phyloP scores from a whole-genome alignment of 345 rosid genomes.

The Rubroshorea leprosula region DNA sequence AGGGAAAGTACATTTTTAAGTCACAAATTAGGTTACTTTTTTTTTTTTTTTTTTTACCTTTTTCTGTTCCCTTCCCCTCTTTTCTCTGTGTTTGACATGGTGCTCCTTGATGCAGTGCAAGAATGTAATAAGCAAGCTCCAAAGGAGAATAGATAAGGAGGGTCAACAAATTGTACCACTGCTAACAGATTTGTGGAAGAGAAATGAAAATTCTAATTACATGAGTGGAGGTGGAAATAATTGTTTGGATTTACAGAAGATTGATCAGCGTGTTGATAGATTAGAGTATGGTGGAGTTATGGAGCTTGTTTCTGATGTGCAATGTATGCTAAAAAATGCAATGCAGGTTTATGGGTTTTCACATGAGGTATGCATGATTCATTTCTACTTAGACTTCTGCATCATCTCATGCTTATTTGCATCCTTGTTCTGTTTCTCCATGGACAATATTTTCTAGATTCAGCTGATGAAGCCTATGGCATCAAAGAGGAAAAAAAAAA shows the following conservation, averaged over 20 bases:
- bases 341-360: slow-evolving; percentile 83
- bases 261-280: slow-evolving; percentile 81
- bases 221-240: slow-evolving; percentile 58
- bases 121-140: slow-evolving; percentile 84
- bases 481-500: too few species aligned
- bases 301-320: slow-evolving; percentile 91
- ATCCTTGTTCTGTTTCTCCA: slow-evolving; percentile 2
- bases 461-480: too few species aligned
- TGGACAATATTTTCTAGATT: not conserved
- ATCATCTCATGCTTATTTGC: not conserved
- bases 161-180: slow-evolving; percentile 94
- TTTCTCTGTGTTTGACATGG: too few species aligned
- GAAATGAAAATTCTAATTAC: slow-evolving; percentile 59
- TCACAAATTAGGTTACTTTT: too few species aligned
- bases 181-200: slow-evolving; percentile 84
- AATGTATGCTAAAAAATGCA: slow-evolving; percentile 77
- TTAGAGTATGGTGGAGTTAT: slow-evolving; percentile 70
- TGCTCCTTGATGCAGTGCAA: slow-evolving; percentile 65
- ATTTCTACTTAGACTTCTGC: not conserved
- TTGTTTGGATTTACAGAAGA: slow-evolving; percentile 76
- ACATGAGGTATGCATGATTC: slow-evolving; percentile 78
- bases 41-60: too few species aligned
- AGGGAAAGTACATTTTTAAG: too few species aligned
- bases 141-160: slow-evolving; percentile 84
- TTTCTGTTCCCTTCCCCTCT: too few species aligned